Evolutionary conservation across 1,284 basidiomycete genomes (phyloP), one percentile per base, ranked within the genome.

Genomic region (Irpex rosettiformis): DNA sequence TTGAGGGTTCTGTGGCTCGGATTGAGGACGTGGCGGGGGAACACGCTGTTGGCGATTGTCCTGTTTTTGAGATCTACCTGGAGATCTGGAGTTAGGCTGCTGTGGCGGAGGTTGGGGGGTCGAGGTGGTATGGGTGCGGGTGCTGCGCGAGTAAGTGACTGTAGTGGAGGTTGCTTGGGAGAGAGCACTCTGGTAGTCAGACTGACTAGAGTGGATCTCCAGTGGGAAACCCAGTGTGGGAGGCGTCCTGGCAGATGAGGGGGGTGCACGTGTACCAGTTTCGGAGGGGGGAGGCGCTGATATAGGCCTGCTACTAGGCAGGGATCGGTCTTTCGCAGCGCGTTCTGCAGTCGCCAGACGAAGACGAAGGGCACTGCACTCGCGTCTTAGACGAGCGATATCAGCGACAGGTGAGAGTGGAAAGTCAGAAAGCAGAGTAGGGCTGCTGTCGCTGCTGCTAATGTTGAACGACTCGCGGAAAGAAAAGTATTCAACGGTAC

Each of bases 401-500:
- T 75, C 75, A 58, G 62, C 66, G 33, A 70, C 66, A 30, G 70
- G 72, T 45, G 62, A 64, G 3, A 55, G 57, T 43, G 51, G 45
- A n/a, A 52, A 47, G 64, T 67, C 66, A 66, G 61, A 64, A 66
- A 51, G 66, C 59, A 69, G 64, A 54, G 68, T 56, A 33, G 56
- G 58, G 60, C 52, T 54, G 60, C 56, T 40, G 55, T 64, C 43
- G 45, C 11, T 53, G 25, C 53, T 47, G 30, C 53, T 53, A 56
- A 56, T 56, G 61, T 55, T 69, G 69, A 54, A 58, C 21, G 76
- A 73, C 62, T 69, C 77, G 59, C 76, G 77, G 57, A 78, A 72
- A 58, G 78, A 68, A 66, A 86, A 79, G 75, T 83, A 85, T 66
- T 84, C 83, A 76, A 84, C 76, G 58, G 83, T 82, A 51, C 78